phyloP scores from a whole-genome alignment of 2,329 filamentous ascomycete genomes.

The Ascochyta viciae-villosae region DNA sequence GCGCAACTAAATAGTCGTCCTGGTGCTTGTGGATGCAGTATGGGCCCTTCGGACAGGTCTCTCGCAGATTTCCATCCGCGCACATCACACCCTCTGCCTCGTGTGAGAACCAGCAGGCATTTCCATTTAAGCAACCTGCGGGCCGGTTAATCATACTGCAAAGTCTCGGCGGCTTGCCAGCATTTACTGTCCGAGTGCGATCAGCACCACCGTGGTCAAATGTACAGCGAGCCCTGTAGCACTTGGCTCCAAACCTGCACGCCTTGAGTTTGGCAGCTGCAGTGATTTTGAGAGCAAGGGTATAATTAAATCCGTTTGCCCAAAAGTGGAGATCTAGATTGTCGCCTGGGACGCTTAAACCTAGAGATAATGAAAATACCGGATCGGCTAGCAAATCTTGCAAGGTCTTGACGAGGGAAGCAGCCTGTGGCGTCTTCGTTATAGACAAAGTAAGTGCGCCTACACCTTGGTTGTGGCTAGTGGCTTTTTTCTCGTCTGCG shows the following conservation, averaged over 20 bases:
- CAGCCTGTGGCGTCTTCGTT: slow-evolving; percentile 3
- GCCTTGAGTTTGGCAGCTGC: neutral
- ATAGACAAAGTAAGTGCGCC: too few species aligned
- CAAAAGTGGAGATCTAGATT: neutral
- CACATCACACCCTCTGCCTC: neutral
- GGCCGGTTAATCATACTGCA: slow-evolving; percentile 1
- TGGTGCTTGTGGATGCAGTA: slow-evolving; percentile 5
- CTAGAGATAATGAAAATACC: neutral
- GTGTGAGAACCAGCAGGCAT: slow-evolving; percentile 6
- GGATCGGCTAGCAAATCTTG: neutral
- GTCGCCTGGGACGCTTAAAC: neutral
- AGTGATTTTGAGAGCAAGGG: neutral
- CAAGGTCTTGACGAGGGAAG: neutral
- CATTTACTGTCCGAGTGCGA: neutral
- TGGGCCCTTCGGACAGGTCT: neutral
- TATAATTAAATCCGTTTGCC: neutral
- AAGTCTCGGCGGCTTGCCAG: neutral
- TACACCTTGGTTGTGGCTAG: neutral
- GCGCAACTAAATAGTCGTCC: neutral
- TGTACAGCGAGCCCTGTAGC: neutral
- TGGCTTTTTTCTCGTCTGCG: too few species aligned
- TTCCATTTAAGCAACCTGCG: neutral
- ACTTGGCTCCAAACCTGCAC: neutral
- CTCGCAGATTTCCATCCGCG: neutral
- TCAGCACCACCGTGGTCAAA: neutral